Evolutionary conservation across 257 asterid species (phyloP).

Genomic region (Cordia subcordata): DNA sequence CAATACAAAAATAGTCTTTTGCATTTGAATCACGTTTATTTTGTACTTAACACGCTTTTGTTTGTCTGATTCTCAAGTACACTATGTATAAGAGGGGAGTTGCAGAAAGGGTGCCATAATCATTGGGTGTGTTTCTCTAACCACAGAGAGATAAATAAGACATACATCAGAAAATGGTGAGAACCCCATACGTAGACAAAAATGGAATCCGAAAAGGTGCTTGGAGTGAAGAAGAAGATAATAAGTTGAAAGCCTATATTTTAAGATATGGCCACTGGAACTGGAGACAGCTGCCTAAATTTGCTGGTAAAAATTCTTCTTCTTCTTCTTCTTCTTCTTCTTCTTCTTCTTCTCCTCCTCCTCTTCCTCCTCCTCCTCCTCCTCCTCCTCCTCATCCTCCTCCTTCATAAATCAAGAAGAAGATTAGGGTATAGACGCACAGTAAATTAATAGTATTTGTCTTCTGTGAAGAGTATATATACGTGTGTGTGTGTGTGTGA

Average conservation of each 20-base stretch:
- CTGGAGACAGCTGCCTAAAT: constrained; percentile 31
- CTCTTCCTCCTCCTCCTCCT: not conserved
- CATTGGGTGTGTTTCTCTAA: too few relatives aligned
- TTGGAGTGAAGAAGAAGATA: constrained; percentile 45
- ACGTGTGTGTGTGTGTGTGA: too few relatives aligned
- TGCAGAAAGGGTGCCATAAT: too few relatives aligned
- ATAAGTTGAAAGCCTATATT: constrained; percentile 28
- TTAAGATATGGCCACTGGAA: constrained; percentile 24
- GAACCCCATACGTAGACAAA: constrained; percentile 20
- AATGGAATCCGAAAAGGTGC: constrained; percentile 40
- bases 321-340: not conserved
- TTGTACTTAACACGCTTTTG: too few relatives aligned
- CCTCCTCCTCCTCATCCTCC: too few relatives aligned
- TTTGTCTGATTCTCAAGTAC: not conserved
- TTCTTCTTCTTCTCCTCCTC: not conserved
- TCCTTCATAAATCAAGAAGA: too few relatives aligned
- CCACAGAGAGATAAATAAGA: not conserved
- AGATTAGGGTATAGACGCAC: too few relatives aligned
- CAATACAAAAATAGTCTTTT: too few relatives aligned
- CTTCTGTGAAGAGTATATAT: too few relatives aligned
- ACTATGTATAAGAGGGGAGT: too few relatives aligned
- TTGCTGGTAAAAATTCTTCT: constrained; percentile 7
- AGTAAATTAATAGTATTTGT: too few relatives aligned
- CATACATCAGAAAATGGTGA: constrained; percentile 27
- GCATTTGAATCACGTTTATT: too few relatives aligned